Percentiles rank a stretch among this genome's conserved stretches.
Evolutionary conservation across 2,329 filamentous ascomycete species (phyloP).

Genomic region (Acrodontium crateriforme): DNA sequence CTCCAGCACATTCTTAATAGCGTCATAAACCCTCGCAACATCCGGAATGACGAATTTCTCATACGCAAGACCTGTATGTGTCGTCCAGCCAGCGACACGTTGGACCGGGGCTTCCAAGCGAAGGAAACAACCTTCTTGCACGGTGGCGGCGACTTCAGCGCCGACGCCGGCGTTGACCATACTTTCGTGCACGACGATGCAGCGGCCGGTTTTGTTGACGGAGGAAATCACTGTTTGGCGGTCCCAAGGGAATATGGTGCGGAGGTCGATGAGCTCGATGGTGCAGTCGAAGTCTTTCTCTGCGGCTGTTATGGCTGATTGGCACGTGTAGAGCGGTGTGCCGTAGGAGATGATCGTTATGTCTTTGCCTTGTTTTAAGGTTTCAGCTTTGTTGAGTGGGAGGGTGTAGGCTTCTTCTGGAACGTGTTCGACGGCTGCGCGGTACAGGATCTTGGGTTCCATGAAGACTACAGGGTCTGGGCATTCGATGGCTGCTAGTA

Average conservation of each 20-base stretch:
- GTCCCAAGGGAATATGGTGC: conserved; percentile 89
- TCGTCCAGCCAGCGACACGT: conserved; percentile 79
- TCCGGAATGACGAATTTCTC: conserved; percentile 65
- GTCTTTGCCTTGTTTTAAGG: conserved; percentile 66
- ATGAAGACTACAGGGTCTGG: conserved; percentile 86
- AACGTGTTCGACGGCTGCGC: conserved; percentile 83
- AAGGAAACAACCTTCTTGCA: conserved; percentile 78
- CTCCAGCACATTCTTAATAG: conserved; percentile 33
- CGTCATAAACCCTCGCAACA: conserved; percentile 52
- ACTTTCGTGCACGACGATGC: conserved; percentile 80
- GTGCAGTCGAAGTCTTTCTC: conserved; percentile 62
- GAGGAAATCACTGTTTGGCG: conserved; percentile 65
- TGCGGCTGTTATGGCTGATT: conserved; percentile 59
- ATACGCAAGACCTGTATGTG: conserved; percentile 64
- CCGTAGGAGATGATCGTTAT: conserved; percentile 81
- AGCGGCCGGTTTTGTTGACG: conserved; percentile 73
- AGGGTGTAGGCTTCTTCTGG: conserved; percentile 69
- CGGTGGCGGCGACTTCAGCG: conserved; percentile 75
- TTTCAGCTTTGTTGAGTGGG: conserved; percentile 71
- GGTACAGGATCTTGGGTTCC: conserved; percentile 88
- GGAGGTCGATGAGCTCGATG: conserved; percentile 74
- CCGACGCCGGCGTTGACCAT: conserved; percentile 85
- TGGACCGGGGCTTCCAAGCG: conserved; percentile 73
- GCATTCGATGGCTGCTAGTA: conserved; percentile 60
- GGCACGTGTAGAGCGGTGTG: conserved; percentile 75